Percentiles rank a stretch among this genome's conserved stretches.
phyloP scores from a whole-genome alignment of 78 protist species.

The Isochrysis galbana region DNA sequence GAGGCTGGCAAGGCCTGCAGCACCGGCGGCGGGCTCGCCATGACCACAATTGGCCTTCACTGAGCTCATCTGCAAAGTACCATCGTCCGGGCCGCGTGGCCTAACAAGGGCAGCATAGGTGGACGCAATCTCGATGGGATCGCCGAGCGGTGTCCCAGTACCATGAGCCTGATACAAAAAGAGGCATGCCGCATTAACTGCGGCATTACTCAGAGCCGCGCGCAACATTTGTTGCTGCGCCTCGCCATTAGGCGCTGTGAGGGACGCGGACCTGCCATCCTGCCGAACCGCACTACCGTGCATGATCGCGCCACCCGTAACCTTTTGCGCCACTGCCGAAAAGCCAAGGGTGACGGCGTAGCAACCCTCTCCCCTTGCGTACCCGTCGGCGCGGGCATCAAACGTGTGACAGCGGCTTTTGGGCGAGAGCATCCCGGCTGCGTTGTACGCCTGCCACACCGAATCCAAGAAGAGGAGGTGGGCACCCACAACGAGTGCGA shows the following conservation, averaged over 20 bases:
- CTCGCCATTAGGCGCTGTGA: conserved; percentile 60
- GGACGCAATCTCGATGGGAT: conserved; percentile 49
- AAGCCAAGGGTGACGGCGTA: too few relatives aligned
- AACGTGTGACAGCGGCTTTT: too few relatives aligned
- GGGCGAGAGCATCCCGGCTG: too few relatives aligned
- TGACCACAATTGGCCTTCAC: conserved; percentile 77
- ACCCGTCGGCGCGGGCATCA: too few relatives aligned
- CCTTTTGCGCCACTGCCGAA: too few relatives aligned
- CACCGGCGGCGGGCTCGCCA: conserved; percentile 55
- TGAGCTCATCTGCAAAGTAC: conserved; percentile 47
- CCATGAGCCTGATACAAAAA: not conserved
- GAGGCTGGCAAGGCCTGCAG: not conserved
- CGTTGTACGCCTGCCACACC: too few relatives aligned
- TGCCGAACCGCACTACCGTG: not conserved
- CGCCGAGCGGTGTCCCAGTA: conserved; percentile 62
- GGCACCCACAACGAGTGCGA: too few relatives aligned
- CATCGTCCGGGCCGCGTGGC: conserved; percentile 8
- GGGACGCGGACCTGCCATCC: conserved; percentile 59
- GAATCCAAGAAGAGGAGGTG: too few relatives aligned
- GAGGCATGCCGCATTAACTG: conserved; percentile 34
- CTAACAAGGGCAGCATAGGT: conserved; percentile 37
- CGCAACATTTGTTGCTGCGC: conserved; percentile 67
- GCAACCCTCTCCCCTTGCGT: too few relatives aligned
- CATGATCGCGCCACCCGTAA: too few relatives aligned
- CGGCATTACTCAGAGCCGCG: conserved; percentile 40